Conservation (phyloP, 805 yeast genomes). For the Ogataea polymorpha region DNA sequence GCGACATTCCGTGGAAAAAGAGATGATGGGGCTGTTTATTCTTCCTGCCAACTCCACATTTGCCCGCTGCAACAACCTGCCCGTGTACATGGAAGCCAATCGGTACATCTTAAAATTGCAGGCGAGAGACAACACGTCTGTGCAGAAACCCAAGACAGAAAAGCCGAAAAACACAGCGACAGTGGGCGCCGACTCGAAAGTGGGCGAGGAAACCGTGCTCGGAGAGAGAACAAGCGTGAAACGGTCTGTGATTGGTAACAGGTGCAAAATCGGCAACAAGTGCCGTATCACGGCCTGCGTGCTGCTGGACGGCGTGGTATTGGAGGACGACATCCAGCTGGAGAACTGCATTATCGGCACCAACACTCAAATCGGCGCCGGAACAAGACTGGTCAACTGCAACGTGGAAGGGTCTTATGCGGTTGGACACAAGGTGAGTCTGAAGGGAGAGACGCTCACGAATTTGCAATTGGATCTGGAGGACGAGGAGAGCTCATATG, state of each 20-base stretch:
- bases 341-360: constrained; percentile 89
- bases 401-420: constrained; percentile 78
- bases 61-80: constrained; percentile 72
- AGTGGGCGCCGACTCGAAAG: constrained; percentile 81
- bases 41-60: constrained; percentile 70
- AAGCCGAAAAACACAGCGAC: constrained; percentile 57
- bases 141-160: constrained; percentile 29
- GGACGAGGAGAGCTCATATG: constrained; percentile 17
- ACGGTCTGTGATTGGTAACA: constrained; percentile 73
- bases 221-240: constrained; percentile 87
- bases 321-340: constrained; percentile 73
- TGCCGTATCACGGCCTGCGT: constrained; percentile 89
- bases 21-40: constrained; percentile 65
- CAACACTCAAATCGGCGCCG: constrained; percentile 58
- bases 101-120: constrained; percentile 66
- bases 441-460: constrained; percentile 40
- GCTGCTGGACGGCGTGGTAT: constrained; percentile 60
- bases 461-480: constrained; percentile 34
- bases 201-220: constrained; percentile 63
- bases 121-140: constrained; percentile 39
- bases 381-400: constrained; percentile 71
- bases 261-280: constrained; percentile 76
- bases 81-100: constrained; percentile 88
- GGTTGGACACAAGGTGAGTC: constrained; percentile 52
- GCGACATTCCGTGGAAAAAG: constrained; percentile 63